phyloP scores from a whole-genome alignment of 163 green algal species.

The Scenedesmus sp. region DNA sequence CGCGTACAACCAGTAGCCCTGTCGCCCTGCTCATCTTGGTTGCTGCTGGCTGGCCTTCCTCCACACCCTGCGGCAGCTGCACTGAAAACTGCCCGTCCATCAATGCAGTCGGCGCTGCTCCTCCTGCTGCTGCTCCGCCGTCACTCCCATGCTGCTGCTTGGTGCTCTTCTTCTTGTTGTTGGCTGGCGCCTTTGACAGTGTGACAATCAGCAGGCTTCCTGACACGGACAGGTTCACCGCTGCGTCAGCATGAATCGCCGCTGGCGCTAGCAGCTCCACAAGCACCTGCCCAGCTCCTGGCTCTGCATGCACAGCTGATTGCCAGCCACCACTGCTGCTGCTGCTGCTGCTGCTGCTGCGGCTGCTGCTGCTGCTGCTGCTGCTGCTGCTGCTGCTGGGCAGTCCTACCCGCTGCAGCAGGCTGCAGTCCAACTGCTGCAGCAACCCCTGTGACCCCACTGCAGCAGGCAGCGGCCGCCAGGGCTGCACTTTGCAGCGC shows the following conservation, averaged over 20 bases:
- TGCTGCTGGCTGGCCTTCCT: conserved; percentile 56
- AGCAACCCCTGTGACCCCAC: not conserved
- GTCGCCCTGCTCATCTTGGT: conserved; percentile 59
- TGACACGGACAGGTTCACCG: conserved; percentile 16
- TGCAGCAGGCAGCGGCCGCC: not conserved
- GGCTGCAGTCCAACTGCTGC: not conserved
- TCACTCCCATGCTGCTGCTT: not conserved
- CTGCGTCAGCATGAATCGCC: conserved; percentile 17
- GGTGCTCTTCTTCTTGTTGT: not conserved
- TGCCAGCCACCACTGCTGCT: not conserved
- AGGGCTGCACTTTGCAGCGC: not conserved
- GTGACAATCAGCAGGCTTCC: not conserved
- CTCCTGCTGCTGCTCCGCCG: not conserved
- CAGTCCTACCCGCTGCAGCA: not conserved
- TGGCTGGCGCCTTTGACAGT: not conserved
- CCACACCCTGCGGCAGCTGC: conserved; percentile 59
- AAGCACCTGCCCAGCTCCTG: not conserved
- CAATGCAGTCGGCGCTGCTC: not conserved
- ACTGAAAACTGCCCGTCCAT: not conserved
- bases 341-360: not conserved
- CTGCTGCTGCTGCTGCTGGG: not conserved
- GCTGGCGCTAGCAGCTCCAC: conserved; percentile 51
- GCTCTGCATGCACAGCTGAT: not conserved
- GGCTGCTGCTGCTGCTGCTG: not conserved
- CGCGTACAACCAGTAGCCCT: conserved; percentile 23